Evolutionary conservation across 345 rosid genomes (phyloP), one percentile per base, ranked within the genome.

Genomic region (Physaria fendleri): DNA sequence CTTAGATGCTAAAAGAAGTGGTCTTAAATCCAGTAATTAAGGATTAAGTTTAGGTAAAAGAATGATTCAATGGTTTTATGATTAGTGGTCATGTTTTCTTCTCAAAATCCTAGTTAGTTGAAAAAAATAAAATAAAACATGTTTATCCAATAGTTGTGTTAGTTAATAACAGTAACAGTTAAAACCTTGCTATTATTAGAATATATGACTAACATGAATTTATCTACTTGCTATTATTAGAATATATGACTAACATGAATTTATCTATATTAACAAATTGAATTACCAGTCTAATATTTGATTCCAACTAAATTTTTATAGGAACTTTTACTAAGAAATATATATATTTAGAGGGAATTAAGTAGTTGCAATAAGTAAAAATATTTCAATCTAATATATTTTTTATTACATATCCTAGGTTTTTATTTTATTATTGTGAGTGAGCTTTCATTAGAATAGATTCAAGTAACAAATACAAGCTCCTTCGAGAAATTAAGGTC

Each of bases 1-100:
- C 18, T 50, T 43, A n/a, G 66, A 25, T 49, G 71, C 29, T 48
- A 48, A 38, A 57, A 66, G 52, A 39, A 42, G 30, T 67, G 66
- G 45, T 17, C 3, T 50, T 24, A 17, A n/a, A 37, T 51, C 72
- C 66, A 50, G 4, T 14, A 34, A 25, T n/a, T 27, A 25, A 59
- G 66, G 66, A 59, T 30, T 32, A 40, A 23, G 7, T 50, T 49
- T 49, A 17, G 60, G 71, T 35, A 4, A 8, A 15, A 69, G 67
- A 61, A 61, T 41, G 54, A 25, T 61, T 61, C 12, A 45, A 29
- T 43, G 40, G 23, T 42, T 8, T 22, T 37, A 17, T 57, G 41
- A 32, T 56, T 64, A 47, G 64, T 62, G 56, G 65, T 22, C 47
- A 20, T 18, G 23, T 52, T 45, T 68, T 34, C 49, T 47, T 28